A percentile compares a stretch with the other conserved stretches of the same genome.
These are phyloP conservation scores for Mycena kentingensis DNA, from an alignment of 768 basidiomycete species.

Conservation along the genomic window DNA sequence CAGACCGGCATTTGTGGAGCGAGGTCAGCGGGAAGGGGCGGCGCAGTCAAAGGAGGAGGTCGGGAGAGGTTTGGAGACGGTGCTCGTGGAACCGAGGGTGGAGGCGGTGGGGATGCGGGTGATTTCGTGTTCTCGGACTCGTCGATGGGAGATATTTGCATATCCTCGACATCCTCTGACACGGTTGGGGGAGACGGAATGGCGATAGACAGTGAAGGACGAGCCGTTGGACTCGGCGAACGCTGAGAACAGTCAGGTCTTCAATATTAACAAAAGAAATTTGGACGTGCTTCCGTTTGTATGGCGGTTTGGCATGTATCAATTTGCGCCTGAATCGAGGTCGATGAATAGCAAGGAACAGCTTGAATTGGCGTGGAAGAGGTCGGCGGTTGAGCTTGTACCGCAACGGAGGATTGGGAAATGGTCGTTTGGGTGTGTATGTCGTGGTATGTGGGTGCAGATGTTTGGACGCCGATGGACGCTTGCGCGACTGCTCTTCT, in stretches of 20 bases:
- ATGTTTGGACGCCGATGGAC: constrained; percentile 51
- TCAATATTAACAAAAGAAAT: neutral
- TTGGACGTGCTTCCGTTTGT: neutral
- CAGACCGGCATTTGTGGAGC: no score
- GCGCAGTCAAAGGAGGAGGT: no score
- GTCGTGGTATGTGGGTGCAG: constrained; percentile 23
- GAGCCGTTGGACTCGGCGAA: no score
- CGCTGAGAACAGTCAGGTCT: no score
- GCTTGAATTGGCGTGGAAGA: neutral
- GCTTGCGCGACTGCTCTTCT: constrained; percentile 27
- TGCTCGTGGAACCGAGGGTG: no score
- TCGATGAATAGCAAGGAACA: neutral
- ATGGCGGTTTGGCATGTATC: neutral
- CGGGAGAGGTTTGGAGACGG: no score
- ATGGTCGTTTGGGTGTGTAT: constrained; percentile 22
- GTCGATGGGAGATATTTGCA: constrained; percentile 29
- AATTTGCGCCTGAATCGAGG: neutral
- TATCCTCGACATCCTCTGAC: constrained; percentile 27
- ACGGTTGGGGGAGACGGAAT: neutral
- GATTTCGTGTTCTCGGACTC: no score
- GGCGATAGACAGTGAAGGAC: constrained; percentile 14
- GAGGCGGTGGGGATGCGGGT: no score
- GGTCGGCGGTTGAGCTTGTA: constrained; percentile 6
- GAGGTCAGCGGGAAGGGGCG: no score
- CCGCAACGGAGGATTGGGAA: constrained; percentile 17